phyloP scores from a whole-genome alignment of 2,329 filamentous ascomycete genomes.

The Chrysosphaeria jannelii region DNA sequence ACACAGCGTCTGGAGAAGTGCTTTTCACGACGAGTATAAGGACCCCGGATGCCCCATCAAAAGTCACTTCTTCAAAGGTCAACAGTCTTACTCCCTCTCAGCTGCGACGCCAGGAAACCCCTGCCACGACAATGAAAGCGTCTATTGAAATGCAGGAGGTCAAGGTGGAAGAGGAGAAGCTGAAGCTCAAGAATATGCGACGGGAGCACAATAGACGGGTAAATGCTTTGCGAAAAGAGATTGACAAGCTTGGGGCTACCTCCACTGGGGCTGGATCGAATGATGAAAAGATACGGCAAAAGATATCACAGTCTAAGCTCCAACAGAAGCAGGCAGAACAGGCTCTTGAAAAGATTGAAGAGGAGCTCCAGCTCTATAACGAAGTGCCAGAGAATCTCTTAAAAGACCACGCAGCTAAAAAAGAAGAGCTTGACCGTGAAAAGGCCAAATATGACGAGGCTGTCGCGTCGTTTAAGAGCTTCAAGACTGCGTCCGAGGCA shows the following conservation, averaged over 20 bases:
- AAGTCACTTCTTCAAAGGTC: slow-evolving; percentile 9
- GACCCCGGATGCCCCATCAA: slow-evolving; percentile 22
- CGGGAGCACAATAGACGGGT: slow-evolving; percentile 46
- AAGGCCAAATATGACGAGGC: slow-evolving; percentile 28
- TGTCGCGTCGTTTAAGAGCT: slow-evolving; percentile 20
- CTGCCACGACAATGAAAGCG: slow-evolving; percentile 44
- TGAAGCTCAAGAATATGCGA: slow-evolving; percentile 35
- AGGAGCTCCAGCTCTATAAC: slow-evolving; percentile 34
- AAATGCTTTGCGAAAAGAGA: slow-evolving; percentile 39
- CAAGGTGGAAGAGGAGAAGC: slow-evolving; percentile 38
- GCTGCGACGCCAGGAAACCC: slow-evolving; percentile 40
- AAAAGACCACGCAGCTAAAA: slow-evolving; percentile 22
- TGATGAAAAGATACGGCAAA: slow-evolving; percentile 47
- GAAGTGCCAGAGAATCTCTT: slow-evolving; percentile 30
- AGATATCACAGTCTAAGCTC: slow-evolving; percentile 44
- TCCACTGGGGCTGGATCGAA: slow-evolving; percentile 38
- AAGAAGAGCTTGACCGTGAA: slow-evolving; percentile 21
- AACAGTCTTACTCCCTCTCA: slow-evolving; percentile 10
- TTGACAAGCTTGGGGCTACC: slow-evolving; percentile 34
- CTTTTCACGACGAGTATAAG: slow-evolving; percentile 44
- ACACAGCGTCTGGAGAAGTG: slow-evolving; percentile 30
- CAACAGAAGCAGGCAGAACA: slow-evolving; percentile 31
- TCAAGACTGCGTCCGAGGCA: slow-evolving; percentile 29
- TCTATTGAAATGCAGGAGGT: slow-evolving; percentile 44
- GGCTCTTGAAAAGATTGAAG: slow-evolving; percentile 11